phyloP scores from a whole-genome alignment of 306 rosid species.

The Potentilla sterilis region DNA sequence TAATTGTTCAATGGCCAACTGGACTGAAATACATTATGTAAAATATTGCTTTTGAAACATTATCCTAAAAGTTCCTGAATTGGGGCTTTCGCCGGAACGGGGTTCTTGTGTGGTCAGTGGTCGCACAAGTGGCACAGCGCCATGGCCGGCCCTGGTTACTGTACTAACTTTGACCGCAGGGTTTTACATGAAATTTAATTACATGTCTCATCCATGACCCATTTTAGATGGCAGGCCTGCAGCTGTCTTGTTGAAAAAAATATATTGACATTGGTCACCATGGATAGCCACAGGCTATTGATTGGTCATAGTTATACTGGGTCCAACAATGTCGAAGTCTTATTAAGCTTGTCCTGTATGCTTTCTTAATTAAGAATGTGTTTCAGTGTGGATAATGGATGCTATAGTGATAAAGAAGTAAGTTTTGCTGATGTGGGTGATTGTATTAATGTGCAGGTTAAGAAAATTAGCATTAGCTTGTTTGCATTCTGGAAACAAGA shows the following conservation, averaged over 20 bases:
- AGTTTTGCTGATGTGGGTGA: slow-evolving; percentile 24
- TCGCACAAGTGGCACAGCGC: too few species aligned
- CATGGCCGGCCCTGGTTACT: too few species aligned
- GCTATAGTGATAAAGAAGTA: slow-evolving; percentile 7
- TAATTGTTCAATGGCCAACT: too few species aligned
- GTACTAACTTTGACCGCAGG: background rate
- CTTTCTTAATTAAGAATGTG: too few species aligned
- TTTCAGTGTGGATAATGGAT: background rate
- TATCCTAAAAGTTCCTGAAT: too few species aligned
- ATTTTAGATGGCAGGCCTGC: slow-evolving; percentile 3
- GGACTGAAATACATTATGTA: too few species aligned
- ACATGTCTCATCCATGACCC: too few species aligned
- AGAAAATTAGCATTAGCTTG: slow-evolving; percentile 70
- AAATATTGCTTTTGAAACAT: too few species aligned
- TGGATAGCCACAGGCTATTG: background rate
- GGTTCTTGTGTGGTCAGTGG: too few species aligned
- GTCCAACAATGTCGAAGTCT: background rate
- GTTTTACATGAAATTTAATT: too few species aligned
- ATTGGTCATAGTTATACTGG: slow-evolving; percentile 1
- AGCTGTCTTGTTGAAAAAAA: background rate
- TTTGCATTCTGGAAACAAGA: slow-evolving; percentile 70
- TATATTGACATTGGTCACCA: background rate
- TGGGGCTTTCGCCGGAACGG: too few species aligned
- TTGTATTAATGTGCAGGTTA: slow-evolving; percentile 44
- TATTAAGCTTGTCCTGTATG: background rate